A percentile compares a stretch with the other conserved stretches of the same genome.
These are phyloP conservation scores for Skeletonema menzelii DNA, from an alignment of 108 stramenopile species.

Conservation along the genomic window DNA sequence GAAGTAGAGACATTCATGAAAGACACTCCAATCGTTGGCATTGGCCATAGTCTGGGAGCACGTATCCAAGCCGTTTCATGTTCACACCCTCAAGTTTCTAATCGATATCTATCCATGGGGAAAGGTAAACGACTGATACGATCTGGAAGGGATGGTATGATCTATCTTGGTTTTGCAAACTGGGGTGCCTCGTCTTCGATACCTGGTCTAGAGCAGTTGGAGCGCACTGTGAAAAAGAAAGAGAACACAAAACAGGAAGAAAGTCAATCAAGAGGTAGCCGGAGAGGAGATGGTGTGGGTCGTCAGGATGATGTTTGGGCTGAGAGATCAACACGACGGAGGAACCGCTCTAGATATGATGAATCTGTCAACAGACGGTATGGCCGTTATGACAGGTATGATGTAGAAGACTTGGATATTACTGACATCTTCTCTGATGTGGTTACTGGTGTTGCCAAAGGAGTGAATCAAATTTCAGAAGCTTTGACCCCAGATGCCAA, in stretches of 20 bases:
- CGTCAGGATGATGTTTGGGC: conserved; percentile 36
- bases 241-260: background rate
- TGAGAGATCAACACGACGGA: conserved; percentile 34
- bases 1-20: conserved; percentile 43
- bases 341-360: conserved; percentile 5
- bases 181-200: conserved; percentile 40
- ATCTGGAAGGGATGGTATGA: conserved; percentile 43
- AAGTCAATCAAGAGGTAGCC: background rate
- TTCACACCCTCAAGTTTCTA: conserved; percentile 27
- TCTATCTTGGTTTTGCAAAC: conserved; percentile 49
- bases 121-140: conserved; percentile 39
- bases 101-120: conserved; percentile 36
- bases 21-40: conserved; percentile 62
- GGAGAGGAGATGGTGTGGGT: conserved; percentile 16
- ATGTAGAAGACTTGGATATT: conserved; percentile 63
- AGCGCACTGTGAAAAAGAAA: conserved; percentile 25
- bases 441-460: conserved; percentile 37
- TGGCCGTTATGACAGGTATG: conserved; percentile 29
- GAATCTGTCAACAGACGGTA: background rate
- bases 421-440: conserved; percentile 65
- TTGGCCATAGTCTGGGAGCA: conserved; percentile 82
- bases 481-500: conserved; percentile 65
- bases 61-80: conserved; percentile 66
- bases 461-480: conserved; percentile 45
- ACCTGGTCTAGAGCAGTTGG: conserved; percentile 39